These are phyloP conservation scores for Magnusiomyces suaveolens DNA, from an alignment of 1,139 yeast species.

Conservation along the genomic window DNA sequence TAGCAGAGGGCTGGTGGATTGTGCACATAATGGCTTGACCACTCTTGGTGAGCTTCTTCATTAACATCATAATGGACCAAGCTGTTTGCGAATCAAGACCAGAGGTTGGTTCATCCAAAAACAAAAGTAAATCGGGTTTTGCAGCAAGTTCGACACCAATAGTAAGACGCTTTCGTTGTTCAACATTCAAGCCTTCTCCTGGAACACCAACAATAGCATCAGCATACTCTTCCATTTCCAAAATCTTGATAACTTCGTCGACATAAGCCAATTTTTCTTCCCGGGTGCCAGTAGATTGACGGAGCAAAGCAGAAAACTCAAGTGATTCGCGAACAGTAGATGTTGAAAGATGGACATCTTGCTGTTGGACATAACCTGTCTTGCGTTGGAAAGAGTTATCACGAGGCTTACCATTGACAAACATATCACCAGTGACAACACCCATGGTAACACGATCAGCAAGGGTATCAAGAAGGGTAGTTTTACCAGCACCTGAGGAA, in stretches of 20 bases:
- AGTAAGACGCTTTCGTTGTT: conserved; percentile 69
- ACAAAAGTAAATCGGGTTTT: conserved; percentile 62
- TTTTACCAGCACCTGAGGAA: conserved; percentile 76
- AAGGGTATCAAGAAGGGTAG: conserved; percentile 58
- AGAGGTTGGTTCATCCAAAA: conserved; percentile 80
- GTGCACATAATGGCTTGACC: conserved; percentile 73
- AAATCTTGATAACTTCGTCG: conserved; percentile 51
- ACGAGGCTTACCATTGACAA: conserved; percentile 57
- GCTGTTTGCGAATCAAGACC: conserved; percentile 84
- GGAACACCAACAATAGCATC: conserved; percentile 72
- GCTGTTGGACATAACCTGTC: conserved; percentile 73
- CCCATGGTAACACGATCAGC: conserved; percentile 69
- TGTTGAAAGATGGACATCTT: conserved; percentile 57
- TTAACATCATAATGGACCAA: conserved; percentile 64
- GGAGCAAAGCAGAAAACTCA: conserved; percentile 57
- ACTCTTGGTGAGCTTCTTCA: conserved; percentile 57
- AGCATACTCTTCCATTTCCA: conserved; percentile 60
- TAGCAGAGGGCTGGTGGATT: conserved; percentile 68
- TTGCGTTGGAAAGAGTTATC: conserved; percentile 64
- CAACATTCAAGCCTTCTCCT: conserved; percentile 60
- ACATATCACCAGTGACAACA: conserved; percentile 58
- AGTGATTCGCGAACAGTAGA: conserved; percentile 69
- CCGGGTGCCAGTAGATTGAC: conserved; percentile 45
- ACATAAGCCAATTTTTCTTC: conserved; percentile 56
- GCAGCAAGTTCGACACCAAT: conserved; percentile 78